These are phyloP conservation scores for Arabidopsis hybrid DNA, from an alignment of 441 rosid species.

Conservation along the genomic window DNA sequence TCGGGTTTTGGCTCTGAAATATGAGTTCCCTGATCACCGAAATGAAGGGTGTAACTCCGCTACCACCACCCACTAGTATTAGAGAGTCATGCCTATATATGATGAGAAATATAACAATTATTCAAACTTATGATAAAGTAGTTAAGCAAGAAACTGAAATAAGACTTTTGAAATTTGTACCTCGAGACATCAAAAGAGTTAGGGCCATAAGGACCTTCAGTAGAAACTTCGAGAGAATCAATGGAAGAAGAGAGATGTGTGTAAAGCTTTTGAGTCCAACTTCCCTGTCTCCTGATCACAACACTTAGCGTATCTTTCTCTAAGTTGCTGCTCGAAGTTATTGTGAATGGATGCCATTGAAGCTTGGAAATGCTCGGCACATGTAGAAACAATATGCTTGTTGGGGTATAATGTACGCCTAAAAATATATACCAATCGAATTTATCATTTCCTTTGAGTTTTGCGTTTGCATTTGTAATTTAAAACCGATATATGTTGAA, in stretches of 20 bases:
- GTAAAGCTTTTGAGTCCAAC: constrained; percentile 59
- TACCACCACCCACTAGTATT: constrained; percentile 93
- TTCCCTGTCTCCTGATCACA: constrained; percentile 58
- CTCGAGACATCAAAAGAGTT: constrained; percentile 52
- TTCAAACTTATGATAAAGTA: neutral
- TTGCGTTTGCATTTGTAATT: neutral
- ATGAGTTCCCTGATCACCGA: constrained; percentile 83
- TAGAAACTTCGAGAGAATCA: constrained; percentile 54
- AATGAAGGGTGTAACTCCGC: constrained; percentile 92
- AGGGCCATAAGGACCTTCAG: constrained; percentile 76
- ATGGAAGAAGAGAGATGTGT: constrained; percentile 51
- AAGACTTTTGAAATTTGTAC: constrained; percentile 28
- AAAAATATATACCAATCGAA: neutral
- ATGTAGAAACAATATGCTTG: constrained; percentile 59
- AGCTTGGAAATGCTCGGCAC: constrained; percentile 64
- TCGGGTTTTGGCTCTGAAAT: constrained; percentile 47
- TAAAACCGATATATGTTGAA: neutral
- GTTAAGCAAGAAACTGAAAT: neutral
- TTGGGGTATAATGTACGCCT: constrained; percentile 55
- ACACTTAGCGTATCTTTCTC: constrained; percentile 57
- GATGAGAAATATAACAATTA: constrained; percentile 2
- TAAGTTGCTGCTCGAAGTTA: constrained; percentile 56
- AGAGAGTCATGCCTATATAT: constrained; percentile 68
- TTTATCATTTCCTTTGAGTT: neutral
- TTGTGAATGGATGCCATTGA: constrained; percentile 71